Evolutionary conservation across 768 basidiomycete genomes (phyloP).

Genomic region (Pleurotus citrinopileatus): DNA sequence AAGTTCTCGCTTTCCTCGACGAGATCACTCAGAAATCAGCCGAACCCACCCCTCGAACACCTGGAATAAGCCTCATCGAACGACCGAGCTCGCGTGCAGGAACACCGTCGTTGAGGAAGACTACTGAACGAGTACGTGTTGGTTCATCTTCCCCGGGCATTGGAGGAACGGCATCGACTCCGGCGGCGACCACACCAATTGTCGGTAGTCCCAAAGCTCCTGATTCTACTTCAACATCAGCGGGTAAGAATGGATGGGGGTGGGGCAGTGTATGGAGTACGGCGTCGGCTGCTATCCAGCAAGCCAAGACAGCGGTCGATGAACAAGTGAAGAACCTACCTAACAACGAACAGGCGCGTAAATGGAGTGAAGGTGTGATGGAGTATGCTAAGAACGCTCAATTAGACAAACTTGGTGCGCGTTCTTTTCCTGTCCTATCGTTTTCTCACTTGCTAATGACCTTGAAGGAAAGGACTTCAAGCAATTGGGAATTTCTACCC

Average conservation of each 20-base stretch:
- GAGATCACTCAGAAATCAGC: slow-evolving; percentile 92
- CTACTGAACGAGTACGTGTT: slow-evolving; percentile 51
- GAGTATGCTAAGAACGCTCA: slow-evolving; percentile 89
- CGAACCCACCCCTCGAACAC: slow-evolving; percentile 59
- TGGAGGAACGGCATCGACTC: neutral
- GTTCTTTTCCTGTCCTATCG: neutral
- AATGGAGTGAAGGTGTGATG: slow-evolving; percentile 83
- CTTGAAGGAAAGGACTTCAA: slow-evolving; percentile 83
- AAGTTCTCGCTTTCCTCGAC: slow-evolving; percentile 90
- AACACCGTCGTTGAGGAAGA: slow-evolving; percentile 71
- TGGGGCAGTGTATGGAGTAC: slow-evolving; percentile 91
- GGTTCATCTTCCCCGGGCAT: slow-evolving; percentile 27
- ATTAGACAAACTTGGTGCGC: slow-evolving; percentile 83
- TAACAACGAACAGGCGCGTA: slow-evolving; percentile 82
- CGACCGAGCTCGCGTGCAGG: slow-evolving; percentile 61
- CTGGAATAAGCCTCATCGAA: slow-evolving; percentile 47
- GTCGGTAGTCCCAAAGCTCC: slow-evolving; percentile 22
- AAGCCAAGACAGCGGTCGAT: slow-evolving; percentile 85
- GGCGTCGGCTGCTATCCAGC: slow-evolving; percentile 83
- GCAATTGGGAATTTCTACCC: slow-evolving; percentile 80
- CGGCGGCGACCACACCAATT: slow-evolving; percentile 19
- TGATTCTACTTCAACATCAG: slow-evolving; percentile 15
- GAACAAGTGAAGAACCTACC: slow-evolving; percentile 90
- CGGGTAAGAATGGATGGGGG: slow-evolving; percentile 54
- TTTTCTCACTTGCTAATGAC: neutral